Base-by-base conservation (phyloP, 139 green algal species). In the Pseudopediastrum boryanum region DNA sequence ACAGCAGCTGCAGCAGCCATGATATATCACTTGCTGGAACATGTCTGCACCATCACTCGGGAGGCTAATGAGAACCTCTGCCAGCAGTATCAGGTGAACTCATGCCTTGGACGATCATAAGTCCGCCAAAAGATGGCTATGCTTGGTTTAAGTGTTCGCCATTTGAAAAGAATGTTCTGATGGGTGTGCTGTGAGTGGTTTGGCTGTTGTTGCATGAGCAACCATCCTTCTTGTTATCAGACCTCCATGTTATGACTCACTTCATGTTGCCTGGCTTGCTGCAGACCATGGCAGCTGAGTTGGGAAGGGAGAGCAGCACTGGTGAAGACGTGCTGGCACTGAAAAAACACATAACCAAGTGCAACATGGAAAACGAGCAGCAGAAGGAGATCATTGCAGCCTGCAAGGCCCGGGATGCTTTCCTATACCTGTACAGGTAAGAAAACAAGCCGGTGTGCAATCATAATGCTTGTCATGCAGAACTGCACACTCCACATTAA, bases 301-400 rank as follows among this genome's bases (percentile, higher is more conserved):
- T 94, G 42, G 65, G 58, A 41, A 90, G 90, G 78, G 69, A 75
- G 9, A 78, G 79, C 68, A 73, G 87, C 73, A 90, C 71, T 12
- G 81, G 87, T 29, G 88, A 93, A 65, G 89, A 93, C 80, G 85
- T 93, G 52, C 82, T 95, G 41, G 82, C 78, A 8, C 81, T 94
- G 2, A 95, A 95, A 67, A 90, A 89, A 70, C 86, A 87, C 75
- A 94, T 95, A 63, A 70, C 82, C 61, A 85, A 71, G 42, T 85
- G 77, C 67, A 68, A 71, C 50, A 23, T 79, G n/a, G 84, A 87
- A n/a, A 67, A 83, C 41, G 84, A 91, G 41, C 75, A 72, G 67
- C 66, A 86, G 50, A 81, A 79, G 35, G 82, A 88, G 1, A 68
- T 43, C 6, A 87, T 90, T 54, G 51, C 62, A 2, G 50, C 68